Base-by-base conservation (phyloP, 78 protist species). In the Protostelium mycophagum region DNA sequence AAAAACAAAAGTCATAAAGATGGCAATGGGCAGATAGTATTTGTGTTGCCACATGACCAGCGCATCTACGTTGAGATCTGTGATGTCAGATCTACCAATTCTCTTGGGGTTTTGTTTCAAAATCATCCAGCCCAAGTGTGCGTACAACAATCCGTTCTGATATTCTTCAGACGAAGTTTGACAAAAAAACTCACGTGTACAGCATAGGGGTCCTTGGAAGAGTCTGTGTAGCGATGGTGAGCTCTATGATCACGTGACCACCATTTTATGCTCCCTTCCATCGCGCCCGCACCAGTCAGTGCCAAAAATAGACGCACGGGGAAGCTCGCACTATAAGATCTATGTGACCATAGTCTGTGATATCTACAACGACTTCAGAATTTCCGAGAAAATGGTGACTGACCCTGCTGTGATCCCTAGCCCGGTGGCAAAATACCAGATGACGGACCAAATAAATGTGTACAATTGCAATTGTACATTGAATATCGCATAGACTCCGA, bases 151-250 rank as follows among this genome's bases (percentile, higher is more conserved):
- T 0, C 97, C 96, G 28, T 86, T 38, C 39, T 51, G 90, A 29
- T n/a, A n/a, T n/a, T n/a, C n/a, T n/a, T 25, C 31, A 25, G 73
- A 51, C 31, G 5, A 51, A 51, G 16, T 5, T 16, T 5, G 16
- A 25, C 31, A 5, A 51, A 51, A 5, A 51, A 25, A 16, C 16
- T n/a, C n/a, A n/a, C n/a, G n/a, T n/a, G n/a, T n/a, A 90, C 91
- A 37, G 87, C 84, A 89, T 97, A 96, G 38, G 98, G 98, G 84
- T 97, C 98, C 37, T 91, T 89, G 84, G 91, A 92, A 23, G 97
- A 96, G 91, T 97, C 98, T 31, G 95, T 89, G 94, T 93, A 95
- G n/a, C 96, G 86, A 94, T 97, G 98, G 89, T 97, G 98, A n/a
- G 93, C 95, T 38, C 97, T 93, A 91, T 97, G 98, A 38, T 93